Conservation (phyloP, 805 yeast genomes). For the Vanderwaltozyma tropicalis region DNA sequence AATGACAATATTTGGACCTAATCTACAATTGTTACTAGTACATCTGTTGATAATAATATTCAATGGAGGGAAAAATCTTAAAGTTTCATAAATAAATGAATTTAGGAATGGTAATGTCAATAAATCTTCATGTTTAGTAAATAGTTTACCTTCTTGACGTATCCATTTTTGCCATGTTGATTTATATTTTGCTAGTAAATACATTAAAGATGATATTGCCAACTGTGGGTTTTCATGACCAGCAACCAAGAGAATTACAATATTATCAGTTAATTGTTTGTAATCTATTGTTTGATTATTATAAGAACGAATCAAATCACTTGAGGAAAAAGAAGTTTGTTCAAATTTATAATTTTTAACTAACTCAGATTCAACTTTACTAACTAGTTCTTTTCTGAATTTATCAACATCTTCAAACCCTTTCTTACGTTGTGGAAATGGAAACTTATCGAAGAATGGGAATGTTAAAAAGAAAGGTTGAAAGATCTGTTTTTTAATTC, state of each 20-base stretch:
- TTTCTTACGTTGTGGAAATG: slow-evolving; percentile 36
- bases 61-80: slow-evolving; percentile 45
- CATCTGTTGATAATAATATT: slow-evolving; percentile 45
- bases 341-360: slow-evolving; percentile 24
- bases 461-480: slow-evolving; percentile 44
- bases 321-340: slow-evolving; percentile 32
- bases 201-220: slow-evolving; percentile 37
- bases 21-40: slow-evolving; percentile 29
- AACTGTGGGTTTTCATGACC: slow-evolving; percentile 58
- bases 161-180: slow-evolving; percentile 37
- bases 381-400: slow-evolving; percentile 32
- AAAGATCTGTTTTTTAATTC: slow-evolving; percentile 43
- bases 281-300: slow-evolving; percentile 30
- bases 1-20: slow-evolving; percentile 35
- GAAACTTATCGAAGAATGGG: slow-evolving; percentile 42
- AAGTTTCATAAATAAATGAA: slow-evolving; percentile 51
- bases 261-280: slow-evolving; percentile 43
- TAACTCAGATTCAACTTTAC: slow-evolving; percentile 28
- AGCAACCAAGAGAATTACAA: slow-evolving; percentile 46
- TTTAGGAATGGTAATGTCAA: slow-evolving; percentile 48
- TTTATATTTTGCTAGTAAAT: slow-evolving; percentile 35
- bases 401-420: slow-evolving; percentile 35
- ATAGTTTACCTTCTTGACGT: slow-evolving; percentile 33
- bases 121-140: slow-evolving; percentile 29
- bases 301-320: slow-evolving; percentile 33